phyloP scores from a whole-genome alignment of 106 monocot genomes.

The Agapanthus africanus region DNA sequence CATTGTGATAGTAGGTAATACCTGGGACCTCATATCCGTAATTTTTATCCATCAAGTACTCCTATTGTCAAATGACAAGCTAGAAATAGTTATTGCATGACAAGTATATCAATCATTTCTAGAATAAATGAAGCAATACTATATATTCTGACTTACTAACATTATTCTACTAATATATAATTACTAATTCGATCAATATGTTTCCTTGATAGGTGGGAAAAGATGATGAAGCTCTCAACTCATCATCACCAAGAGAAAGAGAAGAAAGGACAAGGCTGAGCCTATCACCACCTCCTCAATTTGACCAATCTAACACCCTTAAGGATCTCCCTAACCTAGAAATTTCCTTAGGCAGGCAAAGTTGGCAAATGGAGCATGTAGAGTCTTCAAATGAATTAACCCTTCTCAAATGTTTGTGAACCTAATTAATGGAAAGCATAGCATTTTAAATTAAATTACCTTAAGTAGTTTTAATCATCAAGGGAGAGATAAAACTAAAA shows the following conservation, averaged over 20 bases:
- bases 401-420: constrained; percentile 25
- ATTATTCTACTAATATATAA: no score
- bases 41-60: no score
- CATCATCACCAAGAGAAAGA: neutral
- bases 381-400: constrained; percentile 40
- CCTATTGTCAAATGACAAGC: no score
- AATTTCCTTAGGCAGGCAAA: constrained; percentile 54
- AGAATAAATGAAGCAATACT: neutral
- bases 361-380: constrained; percentile 32
- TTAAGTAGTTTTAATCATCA: no score
- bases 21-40: no score
- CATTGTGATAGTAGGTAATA: no score
- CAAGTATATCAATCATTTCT: no score
- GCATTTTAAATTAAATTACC: no score
- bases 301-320: neutral
- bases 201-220: no score
- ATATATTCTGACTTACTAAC: neutral
- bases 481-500: no score
- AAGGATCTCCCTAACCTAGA: constrained; percentile 33
- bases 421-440: neutral
- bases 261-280: constrained; percentile 4
- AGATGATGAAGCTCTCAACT: neutral
- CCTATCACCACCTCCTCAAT: neutral
- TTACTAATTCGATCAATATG: no score
- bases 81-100: neutral